Evolutionary conservation across 768 basidiomycete genomes (phyloP).

Genomic region (Leccinellum rugosiceps): DNA sequence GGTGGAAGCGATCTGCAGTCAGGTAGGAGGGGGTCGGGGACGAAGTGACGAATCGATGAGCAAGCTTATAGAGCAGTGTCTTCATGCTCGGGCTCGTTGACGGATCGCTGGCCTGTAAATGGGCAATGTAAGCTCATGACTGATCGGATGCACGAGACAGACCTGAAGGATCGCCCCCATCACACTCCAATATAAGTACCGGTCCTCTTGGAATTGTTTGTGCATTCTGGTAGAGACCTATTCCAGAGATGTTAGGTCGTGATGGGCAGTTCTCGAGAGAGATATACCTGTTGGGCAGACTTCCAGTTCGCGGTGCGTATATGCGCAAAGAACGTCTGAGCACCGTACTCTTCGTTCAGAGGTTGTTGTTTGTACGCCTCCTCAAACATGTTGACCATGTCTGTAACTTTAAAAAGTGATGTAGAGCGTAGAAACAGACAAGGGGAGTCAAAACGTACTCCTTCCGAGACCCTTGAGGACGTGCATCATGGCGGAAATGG

Average conservation of each 20-base stretch:
- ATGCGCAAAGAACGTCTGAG: constrained; percentile 84
- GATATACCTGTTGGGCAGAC: constrained; percentile 72
- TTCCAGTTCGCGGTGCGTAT: constrained; percentile 82
- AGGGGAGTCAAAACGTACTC: constrained; percentile 34
- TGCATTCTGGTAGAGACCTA: constrained; percentile 79
- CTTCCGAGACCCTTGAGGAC: constrained; percentile 77
- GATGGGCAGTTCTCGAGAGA: not conserved
- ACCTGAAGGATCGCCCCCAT: constrained; percentile 82
- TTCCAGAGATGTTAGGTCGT: not conserved
- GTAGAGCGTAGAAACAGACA: not conserved
- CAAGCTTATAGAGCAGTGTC: constrained; percentile 69
- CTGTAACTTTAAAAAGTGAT: constrained; percentile 48
- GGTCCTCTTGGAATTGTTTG: constrained; percentile 79
- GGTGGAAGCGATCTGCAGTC: constrained; percentile 72
- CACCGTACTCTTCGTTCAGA: constrained; percentile 76
- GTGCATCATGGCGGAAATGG: constrained; percentile 79
- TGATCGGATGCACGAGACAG: constrained; percentile 2
- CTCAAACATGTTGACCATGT: constrained; percentile 83
- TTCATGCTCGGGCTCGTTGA: constrained; percentile 61
- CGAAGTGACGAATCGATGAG: constrained; percentile 67
- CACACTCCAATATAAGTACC: constrained; percentile 81
- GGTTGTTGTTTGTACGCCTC: constrained; percentile 83
- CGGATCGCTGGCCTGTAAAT: constrained; percentile 65
- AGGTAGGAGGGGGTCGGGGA: constrained; percentile 61
- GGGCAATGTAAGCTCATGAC: constrained; percentile 8